Base-by-base conservation (phyloP, 768 basidiomycete species). In the Pholiota molesta region DNA sequence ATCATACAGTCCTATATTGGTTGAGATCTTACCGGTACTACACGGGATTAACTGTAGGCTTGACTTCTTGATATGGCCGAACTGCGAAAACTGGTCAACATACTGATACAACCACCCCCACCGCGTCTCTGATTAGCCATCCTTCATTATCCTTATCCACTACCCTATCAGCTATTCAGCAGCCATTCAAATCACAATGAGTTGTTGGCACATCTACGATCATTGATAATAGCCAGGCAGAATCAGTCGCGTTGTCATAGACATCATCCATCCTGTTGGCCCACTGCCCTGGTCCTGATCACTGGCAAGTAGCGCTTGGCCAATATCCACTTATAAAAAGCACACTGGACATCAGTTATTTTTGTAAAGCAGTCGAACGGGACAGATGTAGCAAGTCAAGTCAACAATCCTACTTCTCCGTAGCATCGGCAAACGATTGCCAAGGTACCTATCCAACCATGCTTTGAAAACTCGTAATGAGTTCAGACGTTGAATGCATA, bases 231-330 rank as follows among this genome's bases (percentile, higher is more conserved):
- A 62, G 40, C 55, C 39, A 35, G 51, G 49, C 44, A 53, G 29
- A 33, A 63, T 63, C 51, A 61, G 58, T 45, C 59, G 52, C 60
- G 68, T 69, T 66, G 68, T 66, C 68, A 66, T 66, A 65, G 63
- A 37, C 57, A 56, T 59, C 42, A 60, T 31, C 39, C 28, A 55
- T 31, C 23, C 28, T 23, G 44, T 57, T 62, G 61, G 62, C 60
- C 63, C 63, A 63, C 16, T 65, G 21, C 29, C 11, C 49, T 62
- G 66, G 63, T 61, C 10, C 23, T 37, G 19, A 1, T 39, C 11
- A 54, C 26, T 26, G 26, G 26, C 26, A 26, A 4, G 23, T 14
- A 10, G 35, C 13, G 19, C 47, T 49, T 49, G 23, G 47, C 47
- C 13, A 49, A 49, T 49, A 49, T 49, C 47, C 10, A 10, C 23